Base-by-base conservation (phyloP, 345 rosid species). In the Pugionium dolabratum region DNA sequence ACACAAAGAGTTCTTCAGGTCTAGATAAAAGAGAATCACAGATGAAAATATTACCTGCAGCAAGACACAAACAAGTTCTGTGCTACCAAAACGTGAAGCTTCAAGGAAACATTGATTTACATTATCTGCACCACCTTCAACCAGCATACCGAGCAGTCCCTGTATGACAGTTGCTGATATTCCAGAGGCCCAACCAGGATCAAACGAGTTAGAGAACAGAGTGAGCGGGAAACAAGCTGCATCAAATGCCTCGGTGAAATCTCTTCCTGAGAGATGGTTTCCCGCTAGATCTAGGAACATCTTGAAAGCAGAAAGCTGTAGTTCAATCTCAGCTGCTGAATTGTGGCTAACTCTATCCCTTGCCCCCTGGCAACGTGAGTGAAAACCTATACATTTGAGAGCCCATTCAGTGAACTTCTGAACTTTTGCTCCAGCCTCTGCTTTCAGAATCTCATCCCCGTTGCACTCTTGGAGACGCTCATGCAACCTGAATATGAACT, bases 141-240 rank as follows among this genome's bases (percentile, higher is more conserved):
- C 97, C 64, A 92, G 72, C 84, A 92, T 77, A 69, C 92, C 90
- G 70, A 92, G 81, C 70, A 92, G 75, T 29, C 95, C 97, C 64
- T 89, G 90, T 71, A 92, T 79, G 41, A 84, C 93, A 61, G 95
- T 83, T 54, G 94, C 94, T 11, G 93, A 85, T 70, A 86, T 79
- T 50, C 98, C 97, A 74, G 96, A 89, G 37, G 96, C 89, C 98
- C 98, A 89, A 54, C 90, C 98, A 71, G 90, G 90, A 75, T 89
- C 94, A 76, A 93, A 89, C 40, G 96, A 86, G 72, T 83, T 85
- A 44, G 98, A 91, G 49, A 91, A 91, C 66, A 91, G 80, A 65
- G 98, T 92, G 31, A 89, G 88, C 6, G 98, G 98, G 74, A 92
- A 92, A 77, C 98, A 92, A 41, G 98, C 98, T n/a, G 98, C 97